Evolutionary conservation across 192 early-diverging fungal species (phyloP), one percentile per base, ranked within the genome.

Genomic region (Diversispora eburnea): DNA sequence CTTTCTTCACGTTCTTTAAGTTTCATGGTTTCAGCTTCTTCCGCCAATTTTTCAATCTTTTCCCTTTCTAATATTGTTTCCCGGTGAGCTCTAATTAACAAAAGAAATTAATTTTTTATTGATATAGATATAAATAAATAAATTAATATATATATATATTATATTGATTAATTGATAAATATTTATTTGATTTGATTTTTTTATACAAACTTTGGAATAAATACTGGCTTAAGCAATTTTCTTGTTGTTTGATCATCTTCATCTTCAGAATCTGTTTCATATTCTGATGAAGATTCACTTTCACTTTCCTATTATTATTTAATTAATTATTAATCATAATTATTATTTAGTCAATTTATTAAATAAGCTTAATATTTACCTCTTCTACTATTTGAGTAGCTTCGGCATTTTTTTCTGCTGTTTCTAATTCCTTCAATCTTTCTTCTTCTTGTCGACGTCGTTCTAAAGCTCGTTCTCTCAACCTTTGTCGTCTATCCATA

Each of bases 151-250:
- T 8, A 67, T 33, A 15, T 12, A 47, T 17, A 4, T 1, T 52
- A n/a, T n/a, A n/a, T n/a, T n/a, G n/a, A n/a, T n/a, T 33, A 2
- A 33, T 33, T 1, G 25, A 33, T 33, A 33, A 2, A 33, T 33
- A 33, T 33, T 33, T 33, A 33, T 33, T 33, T 33, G 0, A 33
- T 33, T n/a, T n/a, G n/a, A n/a, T n/a, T n/a, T n/a, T n/a, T n/a
- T n/a, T n/a, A 4, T 51, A 76, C 83, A 48, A 90, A 91, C 90
- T 94, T 98, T 75, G 94, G 89, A 55, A 97, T 88, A 85, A 98
- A 99, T 20, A 96, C 85, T 3, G 97, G 97, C 76, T 96, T 97
- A 10, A 95, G 77, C 74, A 96, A 76, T 13, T 82, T 81, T 46
- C 74, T 83, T 5, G 80, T 77, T 76, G 13, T 70, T 74, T 12